These are phyloP conservation scores for Leucosporidium creatinivorum DNA, from an alignment of 768 basidiomycete species.

Conservation along the genomic window DNA sequence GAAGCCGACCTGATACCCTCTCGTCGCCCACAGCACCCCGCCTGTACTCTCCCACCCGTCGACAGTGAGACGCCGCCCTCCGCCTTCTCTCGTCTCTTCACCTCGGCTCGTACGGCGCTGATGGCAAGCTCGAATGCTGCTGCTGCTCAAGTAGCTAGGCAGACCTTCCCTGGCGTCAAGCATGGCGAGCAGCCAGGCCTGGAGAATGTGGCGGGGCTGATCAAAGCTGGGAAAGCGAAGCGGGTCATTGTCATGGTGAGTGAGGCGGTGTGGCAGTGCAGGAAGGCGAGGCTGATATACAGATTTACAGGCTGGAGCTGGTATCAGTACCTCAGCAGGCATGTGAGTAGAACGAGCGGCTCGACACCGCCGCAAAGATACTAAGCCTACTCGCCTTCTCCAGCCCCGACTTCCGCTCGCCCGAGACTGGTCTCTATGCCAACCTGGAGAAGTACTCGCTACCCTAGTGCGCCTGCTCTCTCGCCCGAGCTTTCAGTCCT, in stretches of 20 bases:
- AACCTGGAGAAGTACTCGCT: conserved; percentile 43
- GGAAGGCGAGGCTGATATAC: neutral
- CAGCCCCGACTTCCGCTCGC: conserved; percentile 83
- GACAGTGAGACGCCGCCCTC: neutral
- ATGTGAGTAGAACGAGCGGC: neutral
- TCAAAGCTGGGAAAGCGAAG: conserved; percentile 31
- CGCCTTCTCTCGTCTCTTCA: neutral
- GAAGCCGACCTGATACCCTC: neutral
- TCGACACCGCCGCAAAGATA: too few relatives aligned
- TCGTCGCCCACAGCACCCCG: neutral
- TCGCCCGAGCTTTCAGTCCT: neutral
- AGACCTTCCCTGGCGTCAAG: neutral
- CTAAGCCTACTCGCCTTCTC: neutral
- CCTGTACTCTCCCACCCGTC: neutral
- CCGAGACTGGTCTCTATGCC: conserved; percentile 59
- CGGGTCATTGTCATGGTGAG: conserved; percentile 28
- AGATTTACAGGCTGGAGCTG: conserved; percentile 42
- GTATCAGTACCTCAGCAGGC: conserved; percentile 69
- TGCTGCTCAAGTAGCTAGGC: neutral
- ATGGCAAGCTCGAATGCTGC: neutral
- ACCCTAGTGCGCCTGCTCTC: conserved; percentile 14
- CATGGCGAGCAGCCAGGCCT: conserved; percentile 10
- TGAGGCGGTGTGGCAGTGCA: neutral
- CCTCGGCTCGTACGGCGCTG: too few relatives aligned
- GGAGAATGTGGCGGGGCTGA: conserved; percentile 32